Evolutionary conservation across 1,284 basidiomycete species (phyloP).

Genomic region (Kalmanozyma brasiliensis): DNA sequence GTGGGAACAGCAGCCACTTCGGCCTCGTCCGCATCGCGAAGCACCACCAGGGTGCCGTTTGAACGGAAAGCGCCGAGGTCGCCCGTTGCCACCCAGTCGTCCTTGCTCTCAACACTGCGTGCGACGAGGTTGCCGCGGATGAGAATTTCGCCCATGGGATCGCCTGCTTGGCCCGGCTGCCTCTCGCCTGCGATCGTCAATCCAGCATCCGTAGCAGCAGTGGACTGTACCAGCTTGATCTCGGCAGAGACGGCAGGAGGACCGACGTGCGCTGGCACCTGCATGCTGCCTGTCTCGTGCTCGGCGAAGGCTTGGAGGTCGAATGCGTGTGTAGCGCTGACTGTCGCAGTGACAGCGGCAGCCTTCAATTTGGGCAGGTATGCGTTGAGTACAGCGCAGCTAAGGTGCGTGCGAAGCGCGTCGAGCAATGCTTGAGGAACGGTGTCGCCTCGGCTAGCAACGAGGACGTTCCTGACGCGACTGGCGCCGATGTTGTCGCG

Average conservation of each 20-base stretch:
- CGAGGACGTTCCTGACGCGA: slow-evolving; percentile 33
- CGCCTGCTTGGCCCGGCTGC: slow-evolving; percentile 26
- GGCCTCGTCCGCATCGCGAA: slow-evolving; percentile 41
- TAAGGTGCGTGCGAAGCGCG: slow-evolving; percentile 56
- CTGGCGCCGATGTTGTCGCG: slow-evolving; percentile 33
- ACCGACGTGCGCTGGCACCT: slow-evolving; percentile 59
- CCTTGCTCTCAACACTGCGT: neutral
- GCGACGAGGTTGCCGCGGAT: slow-evolving; percentile 54
- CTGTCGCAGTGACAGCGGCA: slow-evolving; percentile 43
- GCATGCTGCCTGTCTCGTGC: slow-evolving; percentile 42
- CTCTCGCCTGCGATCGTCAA: slow-evolving; percentile 38
- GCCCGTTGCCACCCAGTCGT: slow-evolving; percentile 54
- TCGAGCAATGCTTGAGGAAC: slow-evolving; percentile 60
- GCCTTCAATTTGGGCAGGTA: slow-evolving; percentile 42
- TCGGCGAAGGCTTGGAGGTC: slow-evolving; percentile 65
- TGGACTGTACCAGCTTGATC: slow-evolving; percentile 59
- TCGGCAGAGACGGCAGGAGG: slow-evolving; percentile 61
- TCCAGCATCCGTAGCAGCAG: slow-evolving; percentile 22
- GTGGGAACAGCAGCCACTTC: slow-evolving; percentile 31
- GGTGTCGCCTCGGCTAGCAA: slow-evolving; percentile 39
- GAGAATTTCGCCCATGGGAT: slow-evolving; percentile 57
- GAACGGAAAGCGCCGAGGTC: slow-evolving; percentile 59
- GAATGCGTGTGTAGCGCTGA: slow-evolving; percentile 56
- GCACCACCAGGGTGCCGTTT: slow-evolving; percentile 63
- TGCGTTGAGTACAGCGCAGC: slow-evolving; percentile 59